Percentiles rank a stretch among this genome's conserved stretches.
phyloP scores from a whole-genome alignment of 1,284 basidiomycete genomes.

The Phaffia rhodozyma region DNA sequence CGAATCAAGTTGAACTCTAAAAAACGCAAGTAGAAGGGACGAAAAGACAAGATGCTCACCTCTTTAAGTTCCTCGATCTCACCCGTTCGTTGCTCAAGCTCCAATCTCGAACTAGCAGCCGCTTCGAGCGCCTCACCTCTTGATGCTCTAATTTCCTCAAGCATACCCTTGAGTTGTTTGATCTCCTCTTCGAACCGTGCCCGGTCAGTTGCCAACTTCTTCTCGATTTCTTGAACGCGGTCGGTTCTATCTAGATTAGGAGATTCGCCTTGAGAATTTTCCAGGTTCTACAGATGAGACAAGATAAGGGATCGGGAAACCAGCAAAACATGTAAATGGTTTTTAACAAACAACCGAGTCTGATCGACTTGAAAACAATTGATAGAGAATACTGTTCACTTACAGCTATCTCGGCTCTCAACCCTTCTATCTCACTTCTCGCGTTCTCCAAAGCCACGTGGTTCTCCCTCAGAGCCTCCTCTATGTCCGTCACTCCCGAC shows the following conservation, averaged over 20 bases:
- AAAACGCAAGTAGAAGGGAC: neutral
- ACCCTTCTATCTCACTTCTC: constrained; percentile 75
- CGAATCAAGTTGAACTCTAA: constrained; percentile 9
- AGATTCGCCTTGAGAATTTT: constrained; percentile 33
- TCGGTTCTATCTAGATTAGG: constrained; percentile 19
- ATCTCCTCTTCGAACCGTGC: constrained; percentile 37
- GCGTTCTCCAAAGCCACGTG: constrained; percentile 80
- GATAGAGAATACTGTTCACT: constrained; percentile 31
- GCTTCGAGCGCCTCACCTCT: constrained; percentile 19
- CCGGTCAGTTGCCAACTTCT: constrained; percentile 22
- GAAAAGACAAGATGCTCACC: constrained; percentile 34
- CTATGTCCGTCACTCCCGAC: constrained; percentile 61
- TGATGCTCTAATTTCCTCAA: constrained; percentile 37
- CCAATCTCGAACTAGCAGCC: neutral
- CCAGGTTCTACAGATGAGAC: constrained; percentile 42
- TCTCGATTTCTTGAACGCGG: constrained; percentile 24
- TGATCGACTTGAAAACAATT: neutral
- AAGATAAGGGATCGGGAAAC: neutral
- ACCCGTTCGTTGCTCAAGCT: constrained; percentile 20
- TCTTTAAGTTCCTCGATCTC: constrained; percentile 37
- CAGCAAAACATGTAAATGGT: no score
- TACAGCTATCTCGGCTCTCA: constrained; percentile 65
- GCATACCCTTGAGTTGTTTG: constrained; percentile 40
- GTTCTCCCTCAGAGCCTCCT: constrained; percentile 77
- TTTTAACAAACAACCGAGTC: no score